phyloP scores from a whole-genome alignment of 2,329 filamentous ascomycete species.

The Nothomitra cinnamomea region DNA sequence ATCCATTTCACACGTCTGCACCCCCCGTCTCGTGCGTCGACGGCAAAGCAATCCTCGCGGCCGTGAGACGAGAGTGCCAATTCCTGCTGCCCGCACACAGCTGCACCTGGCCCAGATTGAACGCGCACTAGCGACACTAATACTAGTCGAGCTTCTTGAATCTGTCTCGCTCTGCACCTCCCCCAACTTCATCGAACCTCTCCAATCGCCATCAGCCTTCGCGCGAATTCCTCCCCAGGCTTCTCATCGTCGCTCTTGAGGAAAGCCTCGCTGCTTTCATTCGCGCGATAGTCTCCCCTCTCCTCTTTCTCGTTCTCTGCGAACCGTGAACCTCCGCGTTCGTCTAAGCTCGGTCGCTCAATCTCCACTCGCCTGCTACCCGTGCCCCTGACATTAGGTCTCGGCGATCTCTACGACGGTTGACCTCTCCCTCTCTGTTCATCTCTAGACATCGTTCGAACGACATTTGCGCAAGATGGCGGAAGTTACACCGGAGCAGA shows the following conservation, averaged over 20 bases:
- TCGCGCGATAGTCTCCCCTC: not conserved
- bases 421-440: not conserved
- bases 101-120: no score
- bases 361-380: not conserved
- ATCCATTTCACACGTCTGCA: no score
- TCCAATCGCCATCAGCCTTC: not conserved
- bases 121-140: not conserved
- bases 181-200: not conserved
- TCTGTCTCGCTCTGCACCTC: not conserved
- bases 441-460: not conserved
- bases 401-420: not conserved
- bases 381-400: conserved; percentile 1
- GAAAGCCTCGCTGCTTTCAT: not conserved
- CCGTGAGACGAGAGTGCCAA: no score
- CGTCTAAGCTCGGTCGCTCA: conserved; percentile 3
- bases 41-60: no score
- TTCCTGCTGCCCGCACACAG: no score
- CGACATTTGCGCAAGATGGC: conserved; percentile 1
- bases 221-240: not conserved
- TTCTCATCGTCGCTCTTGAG: not conserved
- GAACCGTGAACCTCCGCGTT: not conserved
- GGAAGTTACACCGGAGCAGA: conserved; percentile 31
- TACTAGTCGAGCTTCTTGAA: not conserved
- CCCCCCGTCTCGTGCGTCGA: no score
- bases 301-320: not conserved